Percentiles rank a stretch among this genome's conserved stretches.
phyloP scores from a whole-genome alignment of 441 rosid species.

The Dalechampia spathulata region DNA sequence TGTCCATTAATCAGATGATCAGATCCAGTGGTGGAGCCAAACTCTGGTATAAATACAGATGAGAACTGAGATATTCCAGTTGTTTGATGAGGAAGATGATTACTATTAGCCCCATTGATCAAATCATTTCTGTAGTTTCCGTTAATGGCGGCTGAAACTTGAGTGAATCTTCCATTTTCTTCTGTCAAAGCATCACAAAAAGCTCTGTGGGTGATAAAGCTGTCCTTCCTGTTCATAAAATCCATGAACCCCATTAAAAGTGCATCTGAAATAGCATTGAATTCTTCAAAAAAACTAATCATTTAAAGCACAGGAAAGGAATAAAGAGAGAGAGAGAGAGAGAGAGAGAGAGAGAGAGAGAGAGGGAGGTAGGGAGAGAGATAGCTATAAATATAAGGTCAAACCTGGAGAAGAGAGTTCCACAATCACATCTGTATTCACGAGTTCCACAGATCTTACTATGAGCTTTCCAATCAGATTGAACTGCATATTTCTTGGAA shows the following conservation, averaged over 20 bases:
- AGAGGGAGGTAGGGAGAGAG: too few relatives aligned
- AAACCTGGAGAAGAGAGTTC: conserved; percentile 83
- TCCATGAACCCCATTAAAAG: too few relatives aligned
- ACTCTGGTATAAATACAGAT: conserved; percentile 22
- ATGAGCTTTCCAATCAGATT: conserved; percentile 95
- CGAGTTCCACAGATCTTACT: conserved; percentile 81
- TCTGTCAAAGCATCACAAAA: conserved; percentile 86
- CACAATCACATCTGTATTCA: conserved; percentile 87
- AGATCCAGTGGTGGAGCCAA: conserved; percentile 11
- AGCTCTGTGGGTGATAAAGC: conserved; percentile 66
- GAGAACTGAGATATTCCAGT: too few relatives aligned
- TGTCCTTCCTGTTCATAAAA: conserved; percentile 39
- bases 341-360: too few relatives aligned
- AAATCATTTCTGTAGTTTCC: conserved; percentile 26
- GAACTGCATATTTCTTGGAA: conserved; percentile 81
- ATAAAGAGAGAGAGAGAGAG: too few relatives aligned
- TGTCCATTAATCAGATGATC: conserved; percentile 28
- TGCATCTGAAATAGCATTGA: conserved; percentile 23
- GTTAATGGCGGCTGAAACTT: conserved; percentile 30
- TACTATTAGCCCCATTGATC: too few relatives aligned
- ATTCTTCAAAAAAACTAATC: conserved; percentile 25
- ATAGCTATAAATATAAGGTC: too few relatives aligned
- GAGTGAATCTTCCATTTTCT: conserved; percentile 51
- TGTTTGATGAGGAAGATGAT: too few relatives aligned
- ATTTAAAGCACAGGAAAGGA: conserved; percentile 12